phyloP scores from a whole-genome alignment of 352 stramenopile genomes.

The Globisporangium radiosum region DNA sequence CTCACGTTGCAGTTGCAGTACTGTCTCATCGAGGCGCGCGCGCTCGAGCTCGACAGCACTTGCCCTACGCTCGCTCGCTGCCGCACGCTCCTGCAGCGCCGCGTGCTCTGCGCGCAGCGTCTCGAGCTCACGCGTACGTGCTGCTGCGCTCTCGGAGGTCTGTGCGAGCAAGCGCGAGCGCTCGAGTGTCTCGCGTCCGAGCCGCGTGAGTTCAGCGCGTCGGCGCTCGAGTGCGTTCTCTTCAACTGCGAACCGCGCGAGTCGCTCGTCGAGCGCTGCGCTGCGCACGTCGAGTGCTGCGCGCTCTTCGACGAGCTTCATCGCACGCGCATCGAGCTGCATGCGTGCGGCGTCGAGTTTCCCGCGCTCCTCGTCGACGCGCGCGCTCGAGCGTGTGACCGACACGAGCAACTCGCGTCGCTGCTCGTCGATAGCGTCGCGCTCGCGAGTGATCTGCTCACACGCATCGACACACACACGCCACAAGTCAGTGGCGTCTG shows the following conservation, averaged over 20 bases:
- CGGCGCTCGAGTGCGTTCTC: constrained; percentile 39
- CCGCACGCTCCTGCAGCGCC: constrained; percentile 21
- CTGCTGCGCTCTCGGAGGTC: constrained; percentile 24
- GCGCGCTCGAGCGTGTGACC: constrained; percentile 38
- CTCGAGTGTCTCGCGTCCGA: constrained; percentile 64
- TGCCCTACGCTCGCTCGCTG: constrained; percentile 25
- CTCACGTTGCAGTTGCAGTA: constrained; percentile 59
- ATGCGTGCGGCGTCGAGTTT: constrained; percentile 47
- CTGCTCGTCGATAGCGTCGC: constrained; percentile 66
- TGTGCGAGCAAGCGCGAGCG: constrained; percentile 39
- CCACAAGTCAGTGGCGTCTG: not conserved
- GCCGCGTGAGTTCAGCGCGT: constrained; percentile 41
- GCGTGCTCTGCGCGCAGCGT: constrained; percentile 33
- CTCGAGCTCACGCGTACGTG: constrained; percentile 32
- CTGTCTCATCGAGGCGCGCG: constrained; percentile 39
- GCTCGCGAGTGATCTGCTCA: constrained; percentile 49
- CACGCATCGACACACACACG: no score
- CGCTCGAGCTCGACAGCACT: constrained; percentile 37
- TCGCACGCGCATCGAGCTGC: constrained; percentile 46
- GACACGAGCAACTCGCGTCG: constrained; percentile 54
- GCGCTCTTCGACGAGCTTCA: constrained; percentile 57
- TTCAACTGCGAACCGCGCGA: constrained; percentile 36
- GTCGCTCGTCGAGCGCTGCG: constrained; percentile 45
- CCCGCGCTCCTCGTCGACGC: constrained; percentile 66
- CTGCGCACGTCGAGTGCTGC: constrained; percentile 38